phyloP scores from a whole-genome alignment of 805 yeast genomes.

The Wickerhamomyces mucosus region DNA sequence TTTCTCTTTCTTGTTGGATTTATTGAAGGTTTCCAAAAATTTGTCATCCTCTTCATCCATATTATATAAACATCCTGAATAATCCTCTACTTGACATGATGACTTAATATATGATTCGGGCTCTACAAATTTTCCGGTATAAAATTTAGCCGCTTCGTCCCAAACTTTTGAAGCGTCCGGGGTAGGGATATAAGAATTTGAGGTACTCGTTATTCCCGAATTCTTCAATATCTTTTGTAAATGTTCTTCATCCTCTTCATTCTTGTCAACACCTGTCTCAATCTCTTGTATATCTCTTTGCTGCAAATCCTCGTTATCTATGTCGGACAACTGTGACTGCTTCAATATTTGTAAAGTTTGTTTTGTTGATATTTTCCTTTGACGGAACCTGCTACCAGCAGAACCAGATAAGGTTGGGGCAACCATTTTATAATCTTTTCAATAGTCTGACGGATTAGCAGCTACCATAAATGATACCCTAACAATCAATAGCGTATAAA shows the following conservation, averaged over 20 bases:
- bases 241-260: slow-evolving; percentile 96
- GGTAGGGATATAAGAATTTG: slow-evolving; percentile 72
- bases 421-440: too few species aligned
- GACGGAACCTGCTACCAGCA: slow-evolving; percentile 56
- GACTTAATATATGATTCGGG: slow-evolving; percentile 80
- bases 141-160: slow-evolving; percentile 68
- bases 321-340: slow-evolving; percentile 72
- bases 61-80: slow-evolving; percentile 74
- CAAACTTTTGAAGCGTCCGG: slow-evolving; percentile 87
- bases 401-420: neutral
- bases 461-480: too few species aligned
- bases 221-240: slow-evolving; percentile 85
- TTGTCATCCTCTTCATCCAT: slow-evolving; percentile 85
- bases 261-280: slow-evolving; percentile 97
- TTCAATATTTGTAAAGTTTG: slow-evolving; percentile 70
- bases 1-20: slow-evolving; percentile 18
- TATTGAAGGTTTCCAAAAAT: slow-evolving; percentile 41
- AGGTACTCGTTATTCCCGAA: slow-evolving; percentile 52
- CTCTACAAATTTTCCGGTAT: slow-evolving; percentile 52
- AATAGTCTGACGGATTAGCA: too few species aligned
- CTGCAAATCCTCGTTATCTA: slow-evolving; percentile 60
- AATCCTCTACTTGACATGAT: slow-evolving; percentile 94
- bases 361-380: slow-evolving; percentile 88
- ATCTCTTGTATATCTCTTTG: slow-evolving; percentile 83
- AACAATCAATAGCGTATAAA: too few species aligned